These are phyloP conservation scores for Lentinula detonsa DNA, from an alignment of 768 basidiomycete genomes.

Conservation along the genomic window DNA sequence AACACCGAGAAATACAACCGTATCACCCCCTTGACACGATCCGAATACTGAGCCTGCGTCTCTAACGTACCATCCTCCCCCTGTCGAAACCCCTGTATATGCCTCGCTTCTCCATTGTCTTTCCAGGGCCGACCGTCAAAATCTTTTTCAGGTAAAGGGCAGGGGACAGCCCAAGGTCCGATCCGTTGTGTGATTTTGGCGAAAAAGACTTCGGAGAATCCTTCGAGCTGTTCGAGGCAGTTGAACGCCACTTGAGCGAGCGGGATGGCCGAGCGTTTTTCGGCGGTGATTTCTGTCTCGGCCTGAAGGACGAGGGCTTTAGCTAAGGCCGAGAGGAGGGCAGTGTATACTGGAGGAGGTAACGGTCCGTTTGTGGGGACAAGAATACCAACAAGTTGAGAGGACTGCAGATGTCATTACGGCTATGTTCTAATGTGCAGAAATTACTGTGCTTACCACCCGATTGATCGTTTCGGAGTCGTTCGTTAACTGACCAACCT, in stretches of 20 bases:
- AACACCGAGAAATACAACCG: constrained; percentile 83
- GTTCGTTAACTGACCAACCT: constrained; percentile 83
- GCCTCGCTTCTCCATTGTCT: constrained; percentile 30
- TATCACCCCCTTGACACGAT: constrained; percentile 72
- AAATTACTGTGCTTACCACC: constrained; percentile 43
- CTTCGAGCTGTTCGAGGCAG: constrained; percentile 51
- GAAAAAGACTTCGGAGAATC: constrained; percentile 74
- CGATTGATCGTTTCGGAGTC: constrained; percentile 52
- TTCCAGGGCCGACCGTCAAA: constrained; percentile 43
- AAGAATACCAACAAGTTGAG: constrained; percentile 30
- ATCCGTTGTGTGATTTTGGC: constrained; percentile 81
- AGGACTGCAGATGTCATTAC: constrained; percentile 21
- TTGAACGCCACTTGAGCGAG: constrained; percentile 72
- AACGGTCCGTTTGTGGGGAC: constrained; percentile 23
- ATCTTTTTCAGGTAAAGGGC: constrained; percentile 47
- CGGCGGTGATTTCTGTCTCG: constrained; percentile 87
- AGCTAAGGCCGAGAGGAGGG: constrained; percentile 80
- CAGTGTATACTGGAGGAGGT: constrained; percentile 50
- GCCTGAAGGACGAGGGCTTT: constrained; percentile 89
- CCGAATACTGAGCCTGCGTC: constrained; percentile 50
- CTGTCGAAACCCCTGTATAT: constrained; percentile 53
- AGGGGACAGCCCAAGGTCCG: constrained; percentile 84
- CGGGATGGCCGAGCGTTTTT: constrained; percentile 78
- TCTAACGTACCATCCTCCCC: constrained; percentile 40
- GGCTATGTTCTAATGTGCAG: constrained; percentile 1